Percentiles rank a stretch among this genome's conserved stretches.
Evolutionary conservation across 1,284 basidiomycete genomes (phyloP).

Genomic region (Pseudozyma tsukubaensis): DNA sequence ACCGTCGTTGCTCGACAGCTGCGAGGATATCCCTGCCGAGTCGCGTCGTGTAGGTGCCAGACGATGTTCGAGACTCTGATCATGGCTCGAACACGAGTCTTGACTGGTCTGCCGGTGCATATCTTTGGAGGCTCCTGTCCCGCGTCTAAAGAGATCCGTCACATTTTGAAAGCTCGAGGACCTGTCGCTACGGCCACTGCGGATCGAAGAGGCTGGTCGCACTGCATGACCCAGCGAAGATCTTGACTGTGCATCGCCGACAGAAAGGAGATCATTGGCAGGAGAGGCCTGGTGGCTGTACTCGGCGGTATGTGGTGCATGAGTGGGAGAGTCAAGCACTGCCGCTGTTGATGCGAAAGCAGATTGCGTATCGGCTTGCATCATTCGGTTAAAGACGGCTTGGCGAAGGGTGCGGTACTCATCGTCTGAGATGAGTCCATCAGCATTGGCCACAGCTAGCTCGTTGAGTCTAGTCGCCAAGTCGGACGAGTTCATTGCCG

Average conservation of each 20-base stretch:
- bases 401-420: slow-evolving; percentile 56
- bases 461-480: slow-evolving; percentile 57
- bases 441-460: slow-evolving; percentile 59
- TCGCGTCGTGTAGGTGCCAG: slow-evolving; percentile 16
- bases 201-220: slow-evolving; percentile 17
- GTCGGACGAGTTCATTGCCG: slow-evolving; percentile 36
- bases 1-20: slow-evolving; percentile 42
- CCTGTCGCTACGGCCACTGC: slow-evolving; percentile 20
- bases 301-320: background rate
- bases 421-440: slow-evolving; percentile 57
- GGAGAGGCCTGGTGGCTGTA: background rate
- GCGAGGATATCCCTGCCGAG: slow-evolving; percentile 27
- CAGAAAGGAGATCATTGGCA: slow-evolving; percentile 3
- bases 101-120: slow-evolving; percentile 21
- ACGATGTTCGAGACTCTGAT: background rate
- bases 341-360: slow-evolving; percentile 29
- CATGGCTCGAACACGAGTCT: background rate
- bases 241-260: slow-evolving; percentile 3
- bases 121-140: background rate
- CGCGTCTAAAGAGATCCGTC: slow-evolving; percentile 9
- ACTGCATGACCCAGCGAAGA: slow-evolving; percentile 20
- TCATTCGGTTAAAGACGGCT: slow-evolving; percentile 54
- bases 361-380: slow-evolving; percentile 28
- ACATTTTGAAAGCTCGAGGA: slow-evolving; percentile 31
- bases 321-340: slow-evolving; percentile 1